Base-by-base conservation (phyloP, 805 yeast species). In the Spathaspora sp. region DNA sequence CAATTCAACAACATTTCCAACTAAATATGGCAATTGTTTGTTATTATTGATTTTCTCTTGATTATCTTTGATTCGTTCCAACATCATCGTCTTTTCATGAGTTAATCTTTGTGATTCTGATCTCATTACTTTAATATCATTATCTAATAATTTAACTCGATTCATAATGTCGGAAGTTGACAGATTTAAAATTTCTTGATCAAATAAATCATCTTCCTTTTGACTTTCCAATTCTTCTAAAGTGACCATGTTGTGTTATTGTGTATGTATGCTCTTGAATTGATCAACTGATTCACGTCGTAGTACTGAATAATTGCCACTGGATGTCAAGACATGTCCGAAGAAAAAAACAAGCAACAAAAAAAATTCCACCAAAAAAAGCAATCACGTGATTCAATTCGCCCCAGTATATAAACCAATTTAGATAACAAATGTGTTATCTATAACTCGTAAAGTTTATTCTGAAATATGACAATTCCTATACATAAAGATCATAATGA, bases 41-140 rank as follows among this genome's bases (percentile, higher is more conserved):
- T 94, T 94, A 68, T 94, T 93, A 63, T 89, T 89, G 70, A 94
- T 93, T 72, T 94, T 94, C 61, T 93, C 97, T 67, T 87, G 90
- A 73, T 94, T 94, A 63, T 94, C 98, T 68, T 92, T 91, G 71
- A 94, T 90, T 68, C 93, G 86, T 59, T 91, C 97, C 50, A 83
- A 72, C 97, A 93, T 94, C 48, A 90, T 89, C 52, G 89, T 83
- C 74, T 90, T 89, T 63, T 94, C 99, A 72, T 94, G 98, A 42
- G 87, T 80, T 52, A 94, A 76, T 66, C 98, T 81, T 70, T 91
- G 94, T 60, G 85, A 78, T 72, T 94, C 99, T 5, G 97, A 88
- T 62, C 88, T 81, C 86, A 94, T 90, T 61, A 94, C 91, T 67
- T 92, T 90, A 69, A 94, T 92, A 66, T 94, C 98, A 67, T 94